Evolutionary conservation across 2,329 filamentous ascomycete species (phyloP).

Genomic region (Neodidymelliopsis sp.): DNA sequence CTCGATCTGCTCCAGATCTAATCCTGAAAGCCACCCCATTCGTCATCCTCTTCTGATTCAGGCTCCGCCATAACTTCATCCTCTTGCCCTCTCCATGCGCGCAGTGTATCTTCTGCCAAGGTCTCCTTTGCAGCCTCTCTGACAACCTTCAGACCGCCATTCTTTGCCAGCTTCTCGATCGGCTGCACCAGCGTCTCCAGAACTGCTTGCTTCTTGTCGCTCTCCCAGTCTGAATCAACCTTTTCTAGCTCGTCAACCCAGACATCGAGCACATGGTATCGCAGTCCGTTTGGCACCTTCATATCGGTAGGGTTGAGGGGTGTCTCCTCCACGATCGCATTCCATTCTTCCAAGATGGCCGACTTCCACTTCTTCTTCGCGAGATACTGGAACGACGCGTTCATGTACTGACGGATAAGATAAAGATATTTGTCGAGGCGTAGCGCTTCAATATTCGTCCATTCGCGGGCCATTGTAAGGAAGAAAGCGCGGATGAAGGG

Average conservation of each 20-base stretch:
- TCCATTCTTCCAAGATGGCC: constrained; percentile 51
- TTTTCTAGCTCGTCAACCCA: constrained; percentile 90
- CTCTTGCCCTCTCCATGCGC: constrained; percentile 61
- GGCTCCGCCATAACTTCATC: constrained; percentile 49
- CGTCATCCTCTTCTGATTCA: constrained; percentile 60
- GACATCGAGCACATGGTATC: constrained; percentile 87
- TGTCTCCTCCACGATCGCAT: constrained; percentile 56
- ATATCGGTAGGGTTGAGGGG: constrained; percentile 56
- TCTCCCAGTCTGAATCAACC: constrained; percentile 59
- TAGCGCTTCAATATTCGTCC: constrained; percentile 58
- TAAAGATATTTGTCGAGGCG: constrained; percentile 91
- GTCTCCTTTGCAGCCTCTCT: constrained; percentile 73
- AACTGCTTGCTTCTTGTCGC: constrained; percentile 41
- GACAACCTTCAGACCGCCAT: constrained; percentile 73
- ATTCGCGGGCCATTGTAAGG: constrained; percentile 60
- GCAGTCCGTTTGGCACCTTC: constrained; percentile 80
- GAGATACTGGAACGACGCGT: constrained; percentile 68
- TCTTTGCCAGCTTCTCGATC: constrained; percentile 63
- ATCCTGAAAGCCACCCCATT: constrained; percentile 75
- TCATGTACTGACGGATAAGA: constrained; percentile 79
- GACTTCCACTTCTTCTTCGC: constrained; percentile 53
- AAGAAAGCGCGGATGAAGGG: constrained; percentile 60
- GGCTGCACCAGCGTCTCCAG: constrained; percentile 62
- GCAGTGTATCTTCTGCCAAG: constrained; percentile 76
- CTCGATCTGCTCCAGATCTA: constrained; percentile 45